Conservation (phyloP, 257 asterid genomes). For the Penstemon newberryi region DNA sequence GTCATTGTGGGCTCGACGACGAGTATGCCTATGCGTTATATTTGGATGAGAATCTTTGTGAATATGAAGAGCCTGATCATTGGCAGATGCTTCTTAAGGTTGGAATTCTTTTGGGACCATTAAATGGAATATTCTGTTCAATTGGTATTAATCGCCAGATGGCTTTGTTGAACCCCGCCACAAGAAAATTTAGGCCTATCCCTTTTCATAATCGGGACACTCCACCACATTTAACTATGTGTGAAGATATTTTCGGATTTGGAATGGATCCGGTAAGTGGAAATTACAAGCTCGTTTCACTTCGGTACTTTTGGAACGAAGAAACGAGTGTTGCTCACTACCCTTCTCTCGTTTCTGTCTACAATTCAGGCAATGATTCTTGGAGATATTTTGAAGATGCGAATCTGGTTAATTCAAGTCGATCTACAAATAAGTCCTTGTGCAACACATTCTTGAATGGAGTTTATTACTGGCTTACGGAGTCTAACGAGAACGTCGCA, state of each 20-base stretch:
- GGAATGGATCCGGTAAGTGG: conserved; percentile 41
- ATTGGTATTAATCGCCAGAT: background rate
- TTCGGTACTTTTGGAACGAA: conserved; percentile 37
- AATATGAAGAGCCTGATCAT: background rate
- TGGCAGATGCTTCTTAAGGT: background rate
- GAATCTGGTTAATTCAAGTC: conserved; percentile 31
- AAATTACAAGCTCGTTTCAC: conserved; percentile 41
- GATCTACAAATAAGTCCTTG: conserved; percentile 25
- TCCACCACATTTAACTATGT: conserved; percentile 26
- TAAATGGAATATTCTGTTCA: conserved; percentile 4
- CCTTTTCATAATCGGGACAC: conserved; percentile 4
- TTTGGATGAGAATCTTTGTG: background rate
- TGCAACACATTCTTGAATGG: conserved; percentile 48
- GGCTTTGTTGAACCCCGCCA: background rate
- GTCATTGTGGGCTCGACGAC: background rate
- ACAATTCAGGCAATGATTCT: conserved; percentile 39
- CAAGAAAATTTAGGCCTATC: background rate
- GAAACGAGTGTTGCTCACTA: conserved; percentile 24
- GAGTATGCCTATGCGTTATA: background rate
- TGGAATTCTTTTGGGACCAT: background rate
- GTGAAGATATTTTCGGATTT: conserved; percentile 39
- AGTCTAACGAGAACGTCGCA: conserved; percentile 23
- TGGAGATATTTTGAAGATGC: conserved; percentile 46
- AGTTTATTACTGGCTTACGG: conserved; percentile 46
- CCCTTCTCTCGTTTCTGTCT: conserved; percentile 36